Percentiles rank a stretch among this genome's conserved stretches.
Conservation (phyloP, 257 asterid species). For the Ocimum tenuiflorum region DNA sequence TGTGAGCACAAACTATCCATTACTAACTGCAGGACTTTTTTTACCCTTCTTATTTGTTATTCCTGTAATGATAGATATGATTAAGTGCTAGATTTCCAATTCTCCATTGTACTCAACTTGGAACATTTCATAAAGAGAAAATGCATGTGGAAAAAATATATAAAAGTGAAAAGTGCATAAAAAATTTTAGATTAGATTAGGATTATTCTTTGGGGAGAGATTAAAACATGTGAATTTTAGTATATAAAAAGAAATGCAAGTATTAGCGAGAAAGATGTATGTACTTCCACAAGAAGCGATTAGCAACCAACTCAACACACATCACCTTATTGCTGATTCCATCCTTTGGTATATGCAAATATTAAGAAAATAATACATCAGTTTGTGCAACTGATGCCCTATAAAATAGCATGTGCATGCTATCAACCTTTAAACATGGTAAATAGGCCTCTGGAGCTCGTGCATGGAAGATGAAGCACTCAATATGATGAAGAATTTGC, state of each 20-base stretch:
- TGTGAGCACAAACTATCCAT: too few species aligned
- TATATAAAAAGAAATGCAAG: neutral
- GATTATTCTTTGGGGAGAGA: too few species aligned
- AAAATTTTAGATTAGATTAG: too few species aligned
- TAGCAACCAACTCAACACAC: constrained; percentile 94
- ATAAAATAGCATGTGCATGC: neutral
- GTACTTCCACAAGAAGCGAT: constrained; percentile 94
- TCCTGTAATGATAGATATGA: too few species aligned
- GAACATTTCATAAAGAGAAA: too few species aligned
- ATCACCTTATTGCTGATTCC: constrained; percentile 45
- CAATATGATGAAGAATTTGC: constrained; percentile 25
- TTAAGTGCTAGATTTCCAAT: too few species aligned
- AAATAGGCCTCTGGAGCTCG: constrained; percentile 73
- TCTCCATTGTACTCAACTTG: too few species aligned
- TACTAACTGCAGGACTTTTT: too few species aligned
- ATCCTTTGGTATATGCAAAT: constrained; percentile 32
- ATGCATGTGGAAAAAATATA: too few species aligned
- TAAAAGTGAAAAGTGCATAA: too few species aligned
- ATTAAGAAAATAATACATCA: neutral
- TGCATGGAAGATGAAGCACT: constrained; percentile 84
- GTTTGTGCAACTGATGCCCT: neutral
- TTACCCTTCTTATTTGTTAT: too few species aligned
- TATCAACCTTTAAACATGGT: constrained; percentile 54
- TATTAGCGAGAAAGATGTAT: constrained; percentile 21
- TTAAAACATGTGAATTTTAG: neutral